Base-by-base conservation (phyloP, 1,139 yeast genomes). In the Hemisphaericaspora lyxosophila region DNA sequence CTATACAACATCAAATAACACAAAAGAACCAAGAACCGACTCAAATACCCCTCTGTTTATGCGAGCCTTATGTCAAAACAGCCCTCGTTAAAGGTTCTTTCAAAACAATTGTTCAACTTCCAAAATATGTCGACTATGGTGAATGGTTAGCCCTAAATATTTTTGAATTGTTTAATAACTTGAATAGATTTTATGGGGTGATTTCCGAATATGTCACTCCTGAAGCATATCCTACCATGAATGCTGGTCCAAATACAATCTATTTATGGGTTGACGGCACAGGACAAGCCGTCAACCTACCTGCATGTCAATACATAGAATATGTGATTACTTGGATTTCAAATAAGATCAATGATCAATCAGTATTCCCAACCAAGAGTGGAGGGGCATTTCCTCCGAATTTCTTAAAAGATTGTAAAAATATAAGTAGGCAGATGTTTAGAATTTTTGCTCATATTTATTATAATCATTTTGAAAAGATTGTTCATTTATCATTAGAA, bases 71-170 rank as follows among this genome's bases (percentile, higher is more conserved):
- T 61, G 94, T 90, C 5, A 83, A 90, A 45, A 87, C 97, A 0
- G 95, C 97, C 0, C 70, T 92, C 33, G 98, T 94, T 24, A 92
- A 92, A 55, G 99, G 99, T n/a, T 86, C 96, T 1, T 94, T 89
- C 67, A 89, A 86, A 54, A 90, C 98, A 1, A 92, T 92, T 47
- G 97, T 92, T 2, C 96, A 87, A 58, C 72, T 88, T 22, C 98
- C 99, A 17, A 88, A 87, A 57, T 92, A 90, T 55, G 97, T 94
- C 17, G 97, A 94, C 55, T 74, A 79, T 45, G 86, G 90, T 36
- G 99, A 92, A 60, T 92, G 99, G 99, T 72, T 92, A 16, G 97
- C 97, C 1, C 73, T 94, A 38, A 92, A 90, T 57, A 81, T 88
- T 8, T 90, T 90, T 62, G 98, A 92, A 60, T 79, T 87, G 51